Evolutionary conservation across 2,329 filamentous ascomycete genomes (phyloP).

Genomic region (Nothophoma quercina): DNA sequence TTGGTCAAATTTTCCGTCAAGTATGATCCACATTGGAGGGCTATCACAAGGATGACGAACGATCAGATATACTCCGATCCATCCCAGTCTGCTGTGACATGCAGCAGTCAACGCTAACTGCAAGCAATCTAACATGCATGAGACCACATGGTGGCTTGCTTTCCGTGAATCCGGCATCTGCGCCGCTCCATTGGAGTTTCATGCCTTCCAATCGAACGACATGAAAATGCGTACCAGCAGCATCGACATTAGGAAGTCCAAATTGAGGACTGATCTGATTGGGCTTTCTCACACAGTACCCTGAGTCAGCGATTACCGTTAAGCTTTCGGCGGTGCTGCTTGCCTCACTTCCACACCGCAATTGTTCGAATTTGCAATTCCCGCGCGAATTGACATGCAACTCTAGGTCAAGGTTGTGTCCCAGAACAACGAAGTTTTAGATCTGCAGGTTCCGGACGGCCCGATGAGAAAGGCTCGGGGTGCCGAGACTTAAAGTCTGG

Average conservation of each 20-base stretch:
- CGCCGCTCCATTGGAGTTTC: constrained; percentile 5
- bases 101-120: constrained; percentile 12
- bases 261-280: constrained; percentile 1
- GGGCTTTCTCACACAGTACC: background rate
- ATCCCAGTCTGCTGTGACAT: constrained; percentile 6
- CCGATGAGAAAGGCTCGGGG: constrained; percentile 13
- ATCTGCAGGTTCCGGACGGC: constrained; percentile 10
- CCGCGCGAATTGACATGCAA: background rate
- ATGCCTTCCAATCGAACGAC: constrained; percentile 4
- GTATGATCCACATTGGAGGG: background rate
- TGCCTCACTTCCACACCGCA: constrained; percentile 19
- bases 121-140: constrained; percentile 12
- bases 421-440: constrained; percentile 1
- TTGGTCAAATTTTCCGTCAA: background rate
- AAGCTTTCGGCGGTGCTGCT: constrained; percentile 7
- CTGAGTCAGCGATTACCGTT: constrained; percentile 6
- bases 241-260: constrained; percentile 7
- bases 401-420: background rate
- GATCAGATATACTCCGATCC: constrained; percentile 15
- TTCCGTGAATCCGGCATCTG: constrained; percentile 14
- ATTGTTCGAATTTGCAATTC: constrained; percentile 3
- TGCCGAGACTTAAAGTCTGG: constrained; percentile 14
- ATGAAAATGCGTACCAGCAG: background rate
- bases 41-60: constrained; percentile 1
- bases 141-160: constrained; percentile 14